Base-by-base conservation (phyloP, 805 yeast species). In the Saccharomycopsis guyanensis region DNA sequence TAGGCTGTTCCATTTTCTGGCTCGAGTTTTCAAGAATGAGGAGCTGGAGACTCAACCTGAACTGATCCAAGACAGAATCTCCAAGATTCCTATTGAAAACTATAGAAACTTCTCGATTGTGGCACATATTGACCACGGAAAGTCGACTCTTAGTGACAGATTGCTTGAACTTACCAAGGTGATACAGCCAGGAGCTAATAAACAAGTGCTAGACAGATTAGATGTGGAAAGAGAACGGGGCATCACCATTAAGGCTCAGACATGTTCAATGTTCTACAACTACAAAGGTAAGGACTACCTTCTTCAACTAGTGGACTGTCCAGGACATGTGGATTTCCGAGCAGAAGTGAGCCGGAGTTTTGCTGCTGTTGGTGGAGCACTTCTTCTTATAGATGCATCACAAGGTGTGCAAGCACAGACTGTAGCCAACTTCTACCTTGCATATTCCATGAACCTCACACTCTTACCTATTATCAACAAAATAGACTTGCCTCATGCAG, bases 351-450 rank as follows among this genome's bases (percentile, higher is more conserved):
- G 94, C 3, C 66, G 97, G 55, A 86, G 96, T 5, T 89, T 89
- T 64, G 97, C 97, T 2, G 85, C 96, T 0, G 93, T 97, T 68
- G 95, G 89, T 32, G 97, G 97, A 12, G 97, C 97, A 0, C 65
- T 91, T 35, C 63, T 91, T 35, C 64, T 91, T 19, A 95, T 91
- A 1, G 98, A 93, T 68, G 97, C 97, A 1, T 74, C 91, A 2
- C 97, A 93, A 59, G 97, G 97, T 43, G 88, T 91, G 3, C 97
- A 88, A 62, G 97, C 97, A 0, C 98, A 91, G 62, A 93, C 98
- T 0, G 97, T 91, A n/a, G 97, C 98, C 20, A 91, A 93, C 62
- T 91, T 86, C 64, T 86, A 82, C 58, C 69, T 91, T 46, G 98
- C 97, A 0, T 83, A 84, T 59, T 82, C 91, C 47, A 74, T 87